Conservation (phyloP, 202 grass and related monocot genomes). For the Hordeum pubiflorum region DNA sequence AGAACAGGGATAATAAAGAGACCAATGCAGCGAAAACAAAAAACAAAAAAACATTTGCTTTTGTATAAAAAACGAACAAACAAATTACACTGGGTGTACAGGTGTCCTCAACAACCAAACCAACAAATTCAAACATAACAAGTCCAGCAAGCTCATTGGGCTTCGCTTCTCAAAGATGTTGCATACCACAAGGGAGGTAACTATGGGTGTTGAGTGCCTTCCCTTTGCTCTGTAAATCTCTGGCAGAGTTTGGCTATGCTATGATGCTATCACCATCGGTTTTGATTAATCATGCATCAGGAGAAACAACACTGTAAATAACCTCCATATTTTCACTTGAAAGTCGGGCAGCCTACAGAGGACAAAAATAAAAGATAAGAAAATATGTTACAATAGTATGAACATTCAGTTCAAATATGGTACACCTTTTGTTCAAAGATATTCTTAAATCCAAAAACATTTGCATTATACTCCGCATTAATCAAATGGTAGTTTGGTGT, state of each 20-base stretch:
- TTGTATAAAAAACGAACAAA: conserved; percentile 42
- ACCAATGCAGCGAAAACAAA: conserved; percentile 4
- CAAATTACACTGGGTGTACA: conserved; percentile 47
- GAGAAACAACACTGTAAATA: conserved; percentile 25
- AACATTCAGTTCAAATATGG: not conserved
- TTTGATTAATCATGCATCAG: conserved; percentile 6
- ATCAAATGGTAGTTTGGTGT: not conserved
- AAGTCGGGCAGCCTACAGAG: conserved; percentile 24
- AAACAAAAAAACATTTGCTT: conserved; percentile 20
- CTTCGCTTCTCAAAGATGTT: conserved; percentile 31
- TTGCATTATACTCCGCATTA: not conserved
- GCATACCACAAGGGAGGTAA: conserved; percentile 24
- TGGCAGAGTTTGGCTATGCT: not conserved
- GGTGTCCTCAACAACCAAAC: conserved; percentile 36
- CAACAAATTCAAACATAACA: conserved; percentile 39
- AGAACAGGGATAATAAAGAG: not conserved
- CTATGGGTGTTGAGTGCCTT: conserved; percentile 10
- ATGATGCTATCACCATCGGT: conserved; percentile 21
- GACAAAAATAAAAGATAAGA: not conserved
- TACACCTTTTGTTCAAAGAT: not conserved
- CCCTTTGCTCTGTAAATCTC: conserved; percentile 19
- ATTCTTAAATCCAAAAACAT: not conserved
- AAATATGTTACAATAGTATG: not conserved
- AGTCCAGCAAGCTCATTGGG: conserved; percentile 24
- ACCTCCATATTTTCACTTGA: conserved; percentile 28